Evolutionary conservation across 805 yeast genomes (phyloP), one percentile per base, ranked within the genome.

Genomic region (Candida glaebosa): DNA sequence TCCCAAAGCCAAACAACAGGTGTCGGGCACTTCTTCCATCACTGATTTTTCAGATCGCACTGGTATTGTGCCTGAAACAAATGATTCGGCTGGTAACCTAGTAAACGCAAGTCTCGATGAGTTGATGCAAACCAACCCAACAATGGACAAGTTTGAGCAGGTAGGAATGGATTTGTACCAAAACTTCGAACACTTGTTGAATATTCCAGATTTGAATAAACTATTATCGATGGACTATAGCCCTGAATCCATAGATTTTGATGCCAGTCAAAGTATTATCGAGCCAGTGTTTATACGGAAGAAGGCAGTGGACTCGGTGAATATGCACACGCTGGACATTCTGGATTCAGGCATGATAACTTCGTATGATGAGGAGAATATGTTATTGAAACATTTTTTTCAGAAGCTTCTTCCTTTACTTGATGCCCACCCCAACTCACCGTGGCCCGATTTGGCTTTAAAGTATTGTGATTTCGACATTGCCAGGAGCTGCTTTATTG

Each of bases 391-490:
- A 45, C 82, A 78, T 53, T 78, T 77, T 49, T 78, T 78, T 54
- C 72, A 75, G 47, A 71, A 75, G 44, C 59, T 78, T 28, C 55
- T 78, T 4, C 81, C 79, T 1, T 50, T 78, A 31, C 54, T 78
- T 25, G 83, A 78, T 57, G 80, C 81, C 0, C 82, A 78, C 51
- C 83, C 82, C 0, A 73, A 74, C 32, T 65, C 80, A 1, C 82
- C 82, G 3, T 76, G 82, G 82, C 83, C 83, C 0, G 78, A 76
- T 43, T 54, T 78, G 42, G 80, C 81, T 33, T 59, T 78, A 45
- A 69, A 72, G 39, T 78, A 78, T 50, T 78, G 82, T 48, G 80
- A 78, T 49, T 69, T 75, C 47, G 79, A 77, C 47, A 69, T 78
- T 35, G 82, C 82, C 1, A 63, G 79, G 41, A 73, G 79, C 45